phyloP scores from a whole-genome alignment of 106 monocot species.

The Phalaenopsis equestris region DNA sequence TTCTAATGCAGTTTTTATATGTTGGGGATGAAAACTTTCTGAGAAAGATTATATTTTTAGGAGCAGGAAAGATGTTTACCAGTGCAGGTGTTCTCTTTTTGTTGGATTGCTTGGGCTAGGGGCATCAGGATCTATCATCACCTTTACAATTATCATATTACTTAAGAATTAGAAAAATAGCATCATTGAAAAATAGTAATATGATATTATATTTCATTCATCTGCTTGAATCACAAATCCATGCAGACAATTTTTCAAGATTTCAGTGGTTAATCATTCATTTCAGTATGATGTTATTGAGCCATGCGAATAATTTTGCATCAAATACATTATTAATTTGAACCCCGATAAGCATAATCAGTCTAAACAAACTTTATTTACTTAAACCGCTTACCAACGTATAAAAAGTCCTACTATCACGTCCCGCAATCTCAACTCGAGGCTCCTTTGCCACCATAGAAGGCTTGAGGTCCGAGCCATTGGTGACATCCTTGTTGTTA shows the following conservation, averaged over 20 bases:
- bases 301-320: background rate
- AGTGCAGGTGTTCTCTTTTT: conserved; percentile 42
- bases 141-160: conserved; percentile 20
- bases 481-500: conserved; percentile 54
- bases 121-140: conserved; percentile 61
- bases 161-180: background rate
- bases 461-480: conserved; percentile 59
- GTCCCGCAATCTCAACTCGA: conserved; percentile 42
- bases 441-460: conserved; percentile 42
- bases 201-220: background rate
- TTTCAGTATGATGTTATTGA: no score
- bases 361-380: background rate
- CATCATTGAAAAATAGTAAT: background rate
- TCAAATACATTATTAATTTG: background rate
- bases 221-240: no score
- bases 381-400: conserved; percentile 49
- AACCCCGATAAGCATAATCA: background rate
- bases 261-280: no score
- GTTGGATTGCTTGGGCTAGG: conserved; percentile 57
- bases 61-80: conserved; percentile 15
- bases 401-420: conserved; percentile 40
- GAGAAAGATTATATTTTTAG: background rate
- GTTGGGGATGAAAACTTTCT: background rate
- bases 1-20: background rate
- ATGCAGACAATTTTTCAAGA: no score